Evolutionary conservation across 179 eudicot species (phyloP).

Genomic region (Gypsophila paniculata): DNA sequence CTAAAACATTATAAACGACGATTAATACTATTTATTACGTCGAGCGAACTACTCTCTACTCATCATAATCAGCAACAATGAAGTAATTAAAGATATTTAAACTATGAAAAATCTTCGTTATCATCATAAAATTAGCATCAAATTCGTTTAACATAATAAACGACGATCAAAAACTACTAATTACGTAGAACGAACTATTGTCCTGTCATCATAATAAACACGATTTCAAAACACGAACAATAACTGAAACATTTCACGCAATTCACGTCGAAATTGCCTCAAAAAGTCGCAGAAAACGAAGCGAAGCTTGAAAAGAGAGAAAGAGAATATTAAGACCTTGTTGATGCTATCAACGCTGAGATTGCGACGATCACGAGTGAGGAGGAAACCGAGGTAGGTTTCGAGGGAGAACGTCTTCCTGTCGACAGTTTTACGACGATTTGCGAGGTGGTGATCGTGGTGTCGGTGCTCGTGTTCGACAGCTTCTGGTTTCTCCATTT

Average conservation of each 20-base stretch:
- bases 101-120: background rate
- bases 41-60: too few species aligned
- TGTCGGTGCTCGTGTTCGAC: too few species aligned
- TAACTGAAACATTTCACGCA: background rate
- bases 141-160: background rate
- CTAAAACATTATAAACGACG: too few species aligned
- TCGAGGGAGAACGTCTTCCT: constrained; percentile 21
- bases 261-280: background rate
- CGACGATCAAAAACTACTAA: background rate
- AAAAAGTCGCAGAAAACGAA: background rate
- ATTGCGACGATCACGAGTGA: constrained; percentile 8
- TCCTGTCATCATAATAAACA: background rate
- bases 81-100: background rate
- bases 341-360: constrained; percentile 17
- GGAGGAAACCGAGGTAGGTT: constrained; percentile 24
- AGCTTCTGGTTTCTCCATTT: background rate
- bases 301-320: background rate
- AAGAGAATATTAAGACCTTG: background rate
- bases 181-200: background rate
- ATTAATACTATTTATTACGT: too few species aligned
- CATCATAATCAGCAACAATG: too few species aligned
- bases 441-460: background rate
- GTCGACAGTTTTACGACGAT: background rate
- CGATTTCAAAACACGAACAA: background rate
- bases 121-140: background rate